These are phyloP conservation scores for Cryptococcus sp. DNA, from an alignment of 1,284 basidiomycete species.

Conservation along the genomic window DNA sequence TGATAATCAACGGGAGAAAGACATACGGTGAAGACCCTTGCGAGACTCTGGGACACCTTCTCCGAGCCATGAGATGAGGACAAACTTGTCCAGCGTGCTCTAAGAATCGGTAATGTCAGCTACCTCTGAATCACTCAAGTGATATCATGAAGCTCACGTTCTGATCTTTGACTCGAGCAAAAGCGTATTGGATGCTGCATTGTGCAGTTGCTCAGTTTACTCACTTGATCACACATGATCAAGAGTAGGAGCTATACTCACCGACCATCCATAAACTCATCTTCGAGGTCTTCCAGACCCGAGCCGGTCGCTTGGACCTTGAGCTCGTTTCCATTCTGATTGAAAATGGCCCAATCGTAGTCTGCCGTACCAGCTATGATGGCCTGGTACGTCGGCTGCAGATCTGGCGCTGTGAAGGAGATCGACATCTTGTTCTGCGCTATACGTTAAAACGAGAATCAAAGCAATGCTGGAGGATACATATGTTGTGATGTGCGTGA, in stretches of 20 bases:
- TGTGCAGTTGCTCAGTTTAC: slow-evolving; percentile 1
- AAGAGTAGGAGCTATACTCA: slow-evolving; percentile 46
- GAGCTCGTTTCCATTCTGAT: slow-evolving; percentile 82
- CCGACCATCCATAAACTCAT: slow-evolving; percentile 93
- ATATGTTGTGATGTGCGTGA: background rate
- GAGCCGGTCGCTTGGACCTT: slow-evolving; percentile 83
- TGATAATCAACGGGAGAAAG: background rate
- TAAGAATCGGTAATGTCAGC: slow-evolving; percentile 42
- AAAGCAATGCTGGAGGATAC: background rate
- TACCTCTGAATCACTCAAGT: background rate
- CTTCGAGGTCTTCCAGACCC: slow-evolving; percentile 85
- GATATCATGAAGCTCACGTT: slow-evolving; percentile 60
- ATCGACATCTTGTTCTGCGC: slow-evolving; percentile 43
- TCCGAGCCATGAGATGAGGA: slow-evolving; percentile 89
- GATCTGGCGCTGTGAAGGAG: slow-evolving; percentile 57
- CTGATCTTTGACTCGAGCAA: slow-evolving; percentile 81
- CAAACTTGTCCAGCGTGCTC: slow-evolving; percentile 87
- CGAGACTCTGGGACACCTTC: slow-evolving; percentile 90
- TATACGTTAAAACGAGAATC: background rate
- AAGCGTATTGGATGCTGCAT: slow-evolving; percentile 88
- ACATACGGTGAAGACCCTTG: slow-evolving; percentile 82
- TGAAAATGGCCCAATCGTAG: slow-evolving; percentile 82
- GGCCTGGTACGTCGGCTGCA: slow-evolving; percentile 75
- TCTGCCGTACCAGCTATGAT: slow-evolving; percentile 68
- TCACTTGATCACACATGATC: background rate